Conservation (phyloP, 306 rosid species). For the Canavalia ensiformis region DNA sequence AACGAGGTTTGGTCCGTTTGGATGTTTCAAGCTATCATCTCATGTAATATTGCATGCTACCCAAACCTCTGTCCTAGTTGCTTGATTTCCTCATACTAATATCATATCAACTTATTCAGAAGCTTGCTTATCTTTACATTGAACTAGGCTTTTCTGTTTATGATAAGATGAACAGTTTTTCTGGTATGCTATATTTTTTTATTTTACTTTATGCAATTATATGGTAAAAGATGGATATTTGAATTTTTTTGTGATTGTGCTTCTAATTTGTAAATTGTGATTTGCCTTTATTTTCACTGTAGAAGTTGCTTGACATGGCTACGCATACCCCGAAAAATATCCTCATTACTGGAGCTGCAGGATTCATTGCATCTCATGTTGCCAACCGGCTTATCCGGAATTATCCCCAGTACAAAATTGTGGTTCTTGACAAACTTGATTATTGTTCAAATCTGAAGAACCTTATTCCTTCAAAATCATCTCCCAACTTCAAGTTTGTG, state of each 20-base stretch:
- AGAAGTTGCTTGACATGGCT: slow-evolving; percentile 68
- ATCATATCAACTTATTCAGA: neutral
- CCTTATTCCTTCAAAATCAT: slow-evolving; percentile 77
- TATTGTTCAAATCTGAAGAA: slow-evolving; percentile 90
- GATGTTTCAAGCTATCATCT: neutral
- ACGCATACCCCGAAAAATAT: slow-evolving; percentile 84
- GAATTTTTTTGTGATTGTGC: neutral
- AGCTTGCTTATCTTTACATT: neutral
- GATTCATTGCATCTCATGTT: slow-evolving; percentile 94
- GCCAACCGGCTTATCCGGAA: slow-evolving; percentile 86
- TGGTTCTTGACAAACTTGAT: slow-evolving; percentile 94
- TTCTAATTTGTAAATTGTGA: slow-evolving; percentile 15
- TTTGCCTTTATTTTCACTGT: slow-evolving; percentile 31
- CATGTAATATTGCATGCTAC: neutral
- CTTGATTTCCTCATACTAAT: slow-evolving; percentile 22
- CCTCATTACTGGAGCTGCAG: slow-evolving; percentile 95
- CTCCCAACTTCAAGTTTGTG: slow-evolving; percentile 88
- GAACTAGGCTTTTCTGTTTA: neutral
- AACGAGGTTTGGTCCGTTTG: neutral
- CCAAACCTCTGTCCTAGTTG: neutral
- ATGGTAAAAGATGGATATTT: neutral
- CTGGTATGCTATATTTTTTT: slow-evolving; percentile 27
- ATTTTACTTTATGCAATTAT: neutral
- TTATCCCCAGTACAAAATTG: slow-evolving; percentile 83
- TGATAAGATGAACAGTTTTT: slow-evolving; percentile 11